Evolutionary conservation across 2,329 filamentous ascomycete species (phyloP), one percentile per base, ranked within the genome.

Genomic region (Microcyclospora tardicrescens): DNA sequence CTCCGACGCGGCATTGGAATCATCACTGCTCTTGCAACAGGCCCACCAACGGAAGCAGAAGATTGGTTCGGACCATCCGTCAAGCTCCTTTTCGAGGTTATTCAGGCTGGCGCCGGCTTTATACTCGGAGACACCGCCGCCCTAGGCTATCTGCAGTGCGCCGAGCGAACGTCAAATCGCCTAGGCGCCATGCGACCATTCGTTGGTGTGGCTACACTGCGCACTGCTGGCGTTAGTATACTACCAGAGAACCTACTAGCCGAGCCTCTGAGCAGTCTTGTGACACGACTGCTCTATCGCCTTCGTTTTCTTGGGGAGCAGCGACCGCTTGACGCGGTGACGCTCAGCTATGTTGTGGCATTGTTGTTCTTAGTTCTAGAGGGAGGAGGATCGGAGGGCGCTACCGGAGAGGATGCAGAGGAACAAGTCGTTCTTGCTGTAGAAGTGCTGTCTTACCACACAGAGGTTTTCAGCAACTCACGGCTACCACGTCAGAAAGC

Each of bases 221-320:
- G 91, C 49, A 78, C 84, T 2, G 73, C 87, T 42, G 81, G 79
- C 8, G 77, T 85, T 28, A 75, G 77, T 12, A 73, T 83, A 9
- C 63, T 98, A 3, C 72, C 84, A 0, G 71, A 79, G 10, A 75
- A 81, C 37, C 71, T 89, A 42, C 73, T 79, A 44, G 71, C 82
- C 45, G 91, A 96, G 56, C 75, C 81, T n/a, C 67, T 96, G 8
- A 84, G 85, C 39, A 63, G 69, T 41, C 73, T 96, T 10, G 72
- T 94, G 10, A 95, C 89, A 2, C 76, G 91, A 59, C 77, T 96
- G 1, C 67, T 98, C 5, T 96, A 96, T 60, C 80, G 89, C 35
- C 67, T 98, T 38, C 81, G 87, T 12, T 94, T 94, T 58, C 74
- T 87, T 29, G 81, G 84, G 37, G 91, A 96, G 58, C 89, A 96